Evolutionary conservation across 305 asterid species (phyloP).

Genomic region (Euphrasia arctica): DNA sequence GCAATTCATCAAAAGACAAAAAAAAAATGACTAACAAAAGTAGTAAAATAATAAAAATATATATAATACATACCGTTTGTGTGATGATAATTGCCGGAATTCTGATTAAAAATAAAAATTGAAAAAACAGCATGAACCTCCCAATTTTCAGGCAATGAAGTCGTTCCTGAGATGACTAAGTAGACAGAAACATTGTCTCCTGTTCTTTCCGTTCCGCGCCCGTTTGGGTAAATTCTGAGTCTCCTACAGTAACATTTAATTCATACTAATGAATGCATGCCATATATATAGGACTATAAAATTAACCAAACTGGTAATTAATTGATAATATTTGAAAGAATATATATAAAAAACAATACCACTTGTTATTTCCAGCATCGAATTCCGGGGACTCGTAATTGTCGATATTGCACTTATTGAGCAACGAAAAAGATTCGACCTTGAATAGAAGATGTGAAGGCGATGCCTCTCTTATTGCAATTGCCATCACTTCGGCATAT

Average conservation of each 20-base stretch:
- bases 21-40: background rate
- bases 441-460: too few species aligned
- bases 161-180: constrained; percentile 10
- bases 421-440: background rate
- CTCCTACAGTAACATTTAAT: too few species aligned
- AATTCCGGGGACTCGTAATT: background rate
- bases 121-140: constrained; percentile 27
- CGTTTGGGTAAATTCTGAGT: constrained; percentile 21
- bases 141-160: constrained; percentile 9
- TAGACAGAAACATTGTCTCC: constrained; percentile 14
- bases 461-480: too few species aligned
- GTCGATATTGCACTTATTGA: background rate
- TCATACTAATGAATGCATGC: too few species aligned
- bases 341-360: background rate
- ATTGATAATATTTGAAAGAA: background rate
- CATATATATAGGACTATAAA: too few species aligned
- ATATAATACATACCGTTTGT: too few species aligned
- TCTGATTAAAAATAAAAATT: background rate
- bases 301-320: too few species aligned
- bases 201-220: background rate
- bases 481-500: too few species aligned
- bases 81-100: constrained; percentile 5
- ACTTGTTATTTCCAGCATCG: background rate
- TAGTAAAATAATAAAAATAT: too few species aligned
- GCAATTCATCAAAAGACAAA: too few species aligned